Conservation (phyloP, 345 rosid genomes). For the Lagerstroemia speciosa region DNA sequence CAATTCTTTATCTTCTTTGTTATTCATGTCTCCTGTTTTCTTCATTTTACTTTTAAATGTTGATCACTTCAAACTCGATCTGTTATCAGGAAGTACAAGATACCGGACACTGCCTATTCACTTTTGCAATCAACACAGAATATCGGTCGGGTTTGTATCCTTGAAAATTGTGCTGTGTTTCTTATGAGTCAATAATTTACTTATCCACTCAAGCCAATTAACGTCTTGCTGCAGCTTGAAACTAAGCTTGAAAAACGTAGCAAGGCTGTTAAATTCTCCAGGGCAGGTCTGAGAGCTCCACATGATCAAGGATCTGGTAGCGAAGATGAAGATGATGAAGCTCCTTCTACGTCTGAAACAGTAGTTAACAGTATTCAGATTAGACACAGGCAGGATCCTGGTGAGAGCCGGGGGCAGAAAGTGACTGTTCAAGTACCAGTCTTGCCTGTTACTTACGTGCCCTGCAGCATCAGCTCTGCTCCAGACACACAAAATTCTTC, state of each 20-base stretch:
- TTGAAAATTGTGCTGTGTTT: not conserved
- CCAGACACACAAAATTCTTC: not conserved
- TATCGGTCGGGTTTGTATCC: conserved; percentile 51
- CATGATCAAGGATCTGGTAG: conserved; percentile 15
- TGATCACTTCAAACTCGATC: not conserved
- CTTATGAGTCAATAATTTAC: not conserved
- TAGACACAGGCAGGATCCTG: not conserved
- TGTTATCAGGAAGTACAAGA: conserved; percentile 53
- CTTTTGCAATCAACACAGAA: conserved; percentile 58
- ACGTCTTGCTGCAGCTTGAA: conserved; percentile 33
- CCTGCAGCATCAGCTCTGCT: not conserved
- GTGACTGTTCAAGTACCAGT: not conserved
- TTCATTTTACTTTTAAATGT: not conserved
- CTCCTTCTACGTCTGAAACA: not conserved
- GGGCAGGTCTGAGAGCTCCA: conserved; percentile 43
- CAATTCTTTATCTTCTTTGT: not conserved
- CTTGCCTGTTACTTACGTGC: not conserved
- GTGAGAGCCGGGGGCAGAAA: not conserved
- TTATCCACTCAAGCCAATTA: not conserved
- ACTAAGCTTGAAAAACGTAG: conserved; percentile 52
- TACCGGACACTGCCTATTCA: conserved; percentile 46
- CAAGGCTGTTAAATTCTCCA: conserved; percentile 45
- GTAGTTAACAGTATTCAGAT: not conserved
- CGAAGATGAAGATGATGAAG: conserved; percentile 9
- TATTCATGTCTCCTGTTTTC: not conserved